Base-by-base conservation (phyloP, 352 stramenopile genomes). In the Thraustochytrium sp. region DNA sequence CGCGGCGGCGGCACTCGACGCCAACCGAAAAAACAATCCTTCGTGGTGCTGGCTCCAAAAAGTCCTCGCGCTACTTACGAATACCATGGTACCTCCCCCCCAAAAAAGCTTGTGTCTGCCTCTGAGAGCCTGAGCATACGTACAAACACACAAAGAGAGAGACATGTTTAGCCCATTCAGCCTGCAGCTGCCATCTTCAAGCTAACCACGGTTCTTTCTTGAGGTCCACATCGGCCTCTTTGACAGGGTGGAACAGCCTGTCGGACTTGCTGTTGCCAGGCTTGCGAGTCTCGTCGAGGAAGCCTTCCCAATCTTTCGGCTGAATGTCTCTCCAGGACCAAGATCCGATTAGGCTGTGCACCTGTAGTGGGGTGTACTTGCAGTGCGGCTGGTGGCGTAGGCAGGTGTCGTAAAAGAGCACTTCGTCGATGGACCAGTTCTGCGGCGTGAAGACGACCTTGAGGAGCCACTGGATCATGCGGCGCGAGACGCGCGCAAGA, bases 351-450 rank as follows among this genome's bases (percentile, higher is more conserved):
- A 72, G 36, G 36, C 59, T 31, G 46, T 42, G 31, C 8, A 72
- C 16, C 40, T 72, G 59, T 18, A 72, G 31, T 5, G 59, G 36
- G 16, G 59, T 13, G n/a, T 49, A 72, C 59, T 72, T 72, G 59
- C 59, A 72, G 9, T 18, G 23, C 26, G 59, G 59, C 40, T 72
- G 42, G 59, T 72, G 21, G 11, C 59, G 59, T 26, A 44, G 26
- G 59, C 59, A 72, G 13, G 59, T 72, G 36, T 72, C 59, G 40
- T 44, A 72, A 31, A 49, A 72, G 36, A 72, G 46, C 16, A 72
- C n/a, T 31, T 72, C 59, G 3, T 72, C 59, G 36, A 72, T 72
- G 11, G 59, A 38, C 59, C 59, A 72, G 8, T 72, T 72, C 1
- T 44, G 34, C 3, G 59, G 59, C 40, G 40, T 49, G 40, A 46